Conservation (phyloP, 352 stramenopile species). For the Phytophthora colocasiae region DNA sequence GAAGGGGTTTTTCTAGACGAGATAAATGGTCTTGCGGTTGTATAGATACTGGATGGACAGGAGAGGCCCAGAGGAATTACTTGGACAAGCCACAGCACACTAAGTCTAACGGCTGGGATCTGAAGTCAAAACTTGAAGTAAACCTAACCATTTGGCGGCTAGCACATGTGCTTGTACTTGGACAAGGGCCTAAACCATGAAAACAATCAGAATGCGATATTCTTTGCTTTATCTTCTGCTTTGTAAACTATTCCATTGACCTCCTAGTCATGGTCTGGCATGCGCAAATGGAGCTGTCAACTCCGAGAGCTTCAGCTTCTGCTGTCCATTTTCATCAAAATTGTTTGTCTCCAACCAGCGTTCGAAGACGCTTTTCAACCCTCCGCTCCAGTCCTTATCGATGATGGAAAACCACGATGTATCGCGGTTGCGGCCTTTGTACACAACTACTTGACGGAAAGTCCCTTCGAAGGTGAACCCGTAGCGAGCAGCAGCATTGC, state of each 20-base stretch:
- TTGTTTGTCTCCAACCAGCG: slow-evolving; percentile 24
- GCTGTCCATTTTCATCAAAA: slow-evolving; percentile 23
- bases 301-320: slow-evolving; percentile 31
- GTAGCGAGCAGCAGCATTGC: slow-evolving; percentile 13
- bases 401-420: slow-evolving; percentile 36
- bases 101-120: no score
- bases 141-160: no score
- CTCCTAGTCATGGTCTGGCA: slow-evolving; percentile 4
- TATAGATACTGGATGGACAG: no score
- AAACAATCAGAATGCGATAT: no score
- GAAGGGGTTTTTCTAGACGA: no score
- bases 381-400: slow-evolving; percentile 22
- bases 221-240: no score
- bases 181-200: not conserved
- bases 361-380: slow-evolving; percentile 14
- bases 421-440: slow-evolving; percentile 32
- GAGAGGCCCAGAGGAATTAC: no score
- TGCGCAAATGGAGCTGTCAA: slow-evolving; percentile 26
- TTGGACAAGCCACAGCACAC: no score
- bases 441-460: slow-evolving; percentile 28
- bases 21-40: no score
- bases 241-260: not conserved
- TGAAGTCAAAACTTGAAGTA: no score
- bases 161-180: no score
- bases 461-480: slow-evolving; percentile 33